A percentile compares a stretch with the other conserved stretches of the same genome.
phyloP scores from a whole-genome alignment of 108 stramenopile species.

The Stephanodiscus triporus region DNA sequence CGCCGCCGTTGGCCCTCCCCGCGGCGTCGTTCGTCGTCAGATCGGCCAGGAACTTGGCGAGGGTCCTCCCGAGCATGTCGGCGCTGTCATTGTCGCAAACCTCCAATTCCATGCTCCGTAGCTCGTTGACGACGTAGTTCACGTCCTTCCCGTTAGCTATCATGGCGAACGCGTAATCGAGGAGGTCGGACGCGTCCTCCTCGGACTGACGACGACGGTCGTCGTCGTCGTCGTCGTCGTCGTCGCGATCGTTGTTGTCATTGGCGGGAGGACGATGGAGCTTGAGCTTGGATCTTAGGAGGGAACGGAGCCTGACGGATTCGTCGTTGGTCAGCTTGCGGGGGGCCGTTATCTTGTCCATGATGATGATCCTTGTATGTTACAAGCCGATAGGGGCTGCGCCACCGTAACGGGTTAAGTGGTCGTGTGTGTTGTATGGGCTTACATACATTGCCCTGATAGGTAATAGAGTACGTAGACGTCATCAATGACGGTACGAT shows the following conservation, averaged over 20 bases:
- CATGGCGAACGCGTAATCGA: slow-evolving; percentile 80
- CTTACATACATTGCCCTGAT: too few relatives aligned
- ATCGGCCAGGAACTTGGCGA: slow-evolving; percentile 27
- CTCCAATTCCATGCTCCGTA: slow-evolving; percentile 77
- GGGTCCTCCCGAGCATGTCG: slow-evolving; percentile 31
- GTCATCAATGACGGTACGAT: too few relatives aligned
- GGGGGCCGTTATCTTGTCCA: slow-evolving; percentile 16
- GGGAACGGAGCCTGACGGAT: slow-evolving; percentile 27
- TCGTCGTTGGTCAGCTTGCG: slow-evolving; percentile 63
- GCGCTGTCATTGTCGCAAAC: slow-evolving; percentile 50
- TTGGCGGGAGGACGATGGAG: not conserved
- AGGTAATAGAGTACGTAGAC: too few relatives aligned
- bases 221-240: not conserved
- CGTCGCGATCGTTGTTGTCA: not conserved
- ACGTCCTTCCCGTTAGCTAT: slow-evolving; percentile 69
- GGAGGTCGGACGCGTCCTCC: slow-evolving; percentile 68
- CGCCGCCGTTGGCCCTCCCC: slow-evolving; percentile 1
- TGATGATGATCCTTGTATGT: not conserved
- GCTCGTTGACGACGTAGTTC: slow-evolving; percentile 57
- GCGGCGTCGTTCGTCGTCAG: not conserved
- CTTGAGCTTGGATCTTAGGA: slow-evolving; percentile 13
- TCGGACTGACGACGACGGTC: slow-evolving; percentile 11
- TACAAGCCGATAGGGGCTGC: too few relatives aligned
- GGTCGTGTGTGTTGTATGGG: too few relatives aligned
- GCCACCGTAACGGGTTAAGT: too few relatives aligned